Conservation (phyloP, 306 rosid species). For the Vicia villosa region DNA sequence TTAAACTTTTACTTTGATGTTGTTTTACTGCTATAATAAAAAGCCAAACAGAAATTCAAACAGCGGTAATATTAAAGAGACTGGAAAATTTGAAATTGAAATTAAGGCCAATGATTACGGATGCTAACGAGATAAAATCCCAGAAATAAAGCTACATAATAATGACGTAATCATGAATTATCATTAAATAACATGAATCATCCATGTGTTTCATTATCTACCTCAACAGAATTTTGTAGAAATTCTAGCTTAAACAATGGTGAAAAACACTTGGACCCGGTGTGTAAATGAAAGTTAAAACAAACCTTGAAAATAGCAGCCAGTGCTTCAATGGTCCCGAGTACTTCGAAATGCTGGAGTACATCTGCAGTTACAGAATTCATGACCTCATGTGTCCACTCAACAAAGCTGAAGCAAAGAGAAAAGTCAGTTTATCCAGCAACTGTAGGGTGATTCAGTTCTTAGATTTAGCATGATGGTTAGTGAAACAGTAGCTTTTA, state of each 20-base stretch:
- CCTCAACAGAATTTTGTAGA: constrained; percentile 8
- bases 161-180: background rate
- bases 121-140: constrained; percentile 12
- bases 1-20: too few relatives aligned
- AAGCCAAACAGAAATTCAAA: constrained; percentile 12
- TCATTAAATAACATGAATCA: constrained; percentile 9
- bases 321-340: constrained; percentile 75
- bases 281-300: constrained; percentile 27
- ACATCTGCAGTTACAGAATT: constrained; percentile 62
- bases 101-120: background rate
- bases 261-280: constrained; percentile 15
- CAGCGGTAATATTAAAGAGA: background rate
- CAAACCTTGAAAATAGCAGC: constrained; percentile 92
- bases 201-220: background rate
- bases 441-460: constrained; percentile 11
- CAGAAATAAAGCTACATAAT: background rate
- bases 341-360: constrained; percentile 75
- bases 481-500: background rate
- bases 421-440: constrained; percentile 37
- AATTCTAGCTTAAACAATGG: constrained; percentile 22
- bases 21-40: background rate
- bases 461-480: constrained; percentile 1
- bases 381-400: constrained; percentile 83
- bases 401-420: constrained; percentile 70
- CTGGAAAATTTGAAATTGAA: background rate